These are phyloP conservation scores for Solanum ahanhuiri DNA, from an alignment of 257 asterid genomes.

Conservation along the genomic window DNA sequence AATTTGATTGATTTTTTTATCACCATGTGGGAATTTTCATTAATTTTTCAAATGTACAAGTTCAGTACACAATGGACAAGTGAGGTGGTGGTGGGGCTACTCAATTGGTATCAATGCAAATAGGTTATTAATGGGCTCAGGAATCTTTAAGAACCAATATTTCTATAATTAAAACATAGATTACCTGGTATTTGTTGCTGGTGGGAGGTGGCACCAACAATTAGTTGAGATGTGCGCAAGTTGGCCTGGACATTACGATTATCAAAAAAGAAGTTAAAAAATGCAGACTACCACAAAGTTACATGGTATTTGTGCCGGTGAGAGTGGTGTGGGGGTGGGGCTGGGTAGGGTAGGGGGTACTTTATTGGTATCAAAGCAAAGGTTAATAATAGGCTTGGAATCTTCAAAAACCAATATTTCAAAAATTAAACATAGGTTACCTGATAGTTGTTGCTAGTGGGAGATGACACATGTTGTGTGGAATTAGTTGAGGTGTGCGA, in stretches of 20 bases:
- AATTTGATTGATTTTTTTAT: background rate
- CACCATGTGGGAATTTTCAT: background rate
- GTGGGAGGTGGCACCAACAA: fast-evolving
- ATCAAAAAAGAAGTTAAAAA: background rate
- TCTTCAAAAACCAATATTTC: background rate
- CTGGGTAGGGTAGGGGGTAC: too few relatives aligned
- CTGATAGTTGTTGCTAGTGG: too few relatives aligned
- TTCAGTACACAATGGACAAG: background rate
- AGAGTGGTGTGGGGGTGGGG: background rate
- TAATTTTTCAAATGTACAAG: background rate
- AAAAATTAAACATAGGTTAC: too few relatives aligned
- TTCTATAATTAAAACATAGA: background rate
- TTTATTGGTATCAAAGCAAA: too few relatives aligned
- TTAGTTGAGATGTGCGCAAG: background rate
- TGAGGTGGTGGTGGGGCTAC: background rate
- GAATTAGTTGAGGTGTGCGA: background rate
- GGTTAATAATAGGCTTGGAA: too few relatives aligned
- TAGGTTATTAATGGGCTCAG: background rate
- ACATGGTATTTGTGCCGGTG: background rate
- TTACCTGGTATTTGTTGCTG: background rate
- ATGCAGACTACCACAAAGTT: background rate
- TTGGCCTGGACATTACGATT: background rate
- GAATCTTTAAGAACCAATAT: background rate
- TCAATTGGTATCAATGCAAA: background rate
- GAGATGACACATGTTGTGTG: too few relatives aligned